Base-by-base conservation (phyloP, 345 rosid genomes). In the Citrus mangshanensis region DNA sequence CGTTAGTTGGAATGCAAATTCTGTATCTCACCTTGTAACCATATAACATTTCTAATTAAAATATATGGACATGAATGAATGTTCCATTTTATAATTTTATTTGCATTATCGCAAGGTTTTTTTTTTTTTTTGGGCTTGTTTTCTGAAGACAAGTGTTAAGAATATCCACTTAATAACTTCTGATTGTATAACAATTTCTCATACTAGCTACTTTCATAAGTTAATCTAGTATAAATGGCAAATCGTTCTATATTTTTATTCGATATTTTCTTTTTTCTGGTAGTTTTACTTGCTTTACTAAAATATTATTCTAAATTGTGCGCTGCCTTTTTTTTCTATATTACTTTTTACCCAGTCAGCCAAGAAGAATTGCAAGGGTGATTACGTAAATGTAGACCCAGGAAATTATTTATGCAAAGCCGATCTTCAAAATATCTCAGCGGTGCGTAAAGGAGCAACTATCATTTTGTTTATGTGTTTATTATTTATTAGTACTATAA, bases 351-450 rank as follows among this genome's bases (percentile, higher is more conserved):
- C 56, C 21, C 69, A 74, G 77, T 74, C 77, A 18, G 35, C 69
- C 4, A 74, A 38, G 42, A 46, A 25, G 40, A 27, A 63, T 74
- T 74, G 77, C 60, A 38, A 62, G 16, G 69, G 69, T 5, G 42
- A 74, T 3, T 77, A 55, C 7, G 0, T 24, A 61, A 6, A 74
- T 42, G 77, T 74, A 28, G 77, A 74, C 28, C 77, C 77, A 9
- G 63, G 22, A 30, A 74, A 74, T 13, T 1, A 2, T 25, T 62
- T 74, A 27, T 74, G 77, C n/a, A 10, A 4, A 18, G 28, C 21
- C 4, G 27, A 74, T 46, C 69, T 74, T 38, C 60, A 74, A 74
- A 40, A 62, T 42, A 28, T 74, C 25, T 25, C 69, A 9, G 19
- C 3, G 28, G 77, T 74, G 1, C 1, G 77, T 62, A 8, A n/a